Evolutionary conservation across 108 stramenopile genomes (phyloP).

Genomic region (Pseudonitzschia multiseries): DNA sequence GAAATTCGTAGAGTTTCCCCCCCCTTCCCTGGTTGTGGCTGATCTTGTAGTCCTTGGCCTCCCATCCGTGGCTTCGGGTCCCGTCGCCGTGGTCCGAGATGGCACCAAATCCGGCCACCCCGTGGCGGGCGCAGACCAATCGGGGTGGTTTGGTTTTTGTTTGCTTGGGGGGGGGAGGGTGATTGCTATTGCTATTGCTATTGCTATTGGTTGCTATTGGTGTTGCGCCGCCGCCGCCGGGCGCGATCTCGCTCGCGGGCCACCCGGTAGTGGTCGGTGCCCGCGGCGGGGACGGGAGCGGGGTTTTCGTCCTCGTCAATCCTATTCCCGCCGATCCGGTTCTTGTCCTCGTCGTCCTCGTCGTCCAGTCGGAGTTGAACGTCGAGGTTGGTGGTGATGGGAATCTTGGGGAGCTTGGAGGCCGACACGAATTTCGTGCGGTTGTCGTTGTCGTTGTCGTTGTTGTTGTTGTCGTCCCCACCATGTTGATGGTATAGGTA

Average conservation of each 20-base stretch:
- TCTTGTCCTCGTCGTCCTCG: not conserved
- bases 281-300: not conserved
- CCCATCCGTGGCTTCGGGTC: constrained; percentile 60
- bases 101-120: constrained; percentile 53
- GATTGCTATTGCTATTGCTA: no score
- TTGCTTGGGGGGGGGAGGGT: not conserved
- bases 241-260: no score
- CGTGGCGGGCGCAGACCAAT: constrained; percentile 48
- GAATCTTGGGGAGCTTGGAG: not conserved
- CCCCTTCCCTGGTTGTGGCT: constrained; percentile 45
- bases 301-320: no score
- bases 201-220: not conserved
- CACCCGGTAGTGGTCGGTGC: no score
- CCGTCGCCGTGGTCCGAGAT: constrained; percentile 55
- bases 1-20: constrained; percentile 36
- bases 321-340: no score
- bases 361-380: not conserved
- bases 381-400: not conserved
- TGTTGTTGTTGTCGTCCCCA: not conserved
- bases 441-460: not conserved
- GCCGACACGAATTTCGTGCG: not conserved
- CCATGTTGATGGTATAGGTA: no score
- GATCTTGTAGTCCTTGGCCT: constrained; percentile 23
- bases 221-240: not conserved
- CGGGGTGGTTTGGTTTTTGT: constrained; percentile 16